Conservation (phyloP, 306 rosid genomes). For the Alnus glutinosa region DNA sequence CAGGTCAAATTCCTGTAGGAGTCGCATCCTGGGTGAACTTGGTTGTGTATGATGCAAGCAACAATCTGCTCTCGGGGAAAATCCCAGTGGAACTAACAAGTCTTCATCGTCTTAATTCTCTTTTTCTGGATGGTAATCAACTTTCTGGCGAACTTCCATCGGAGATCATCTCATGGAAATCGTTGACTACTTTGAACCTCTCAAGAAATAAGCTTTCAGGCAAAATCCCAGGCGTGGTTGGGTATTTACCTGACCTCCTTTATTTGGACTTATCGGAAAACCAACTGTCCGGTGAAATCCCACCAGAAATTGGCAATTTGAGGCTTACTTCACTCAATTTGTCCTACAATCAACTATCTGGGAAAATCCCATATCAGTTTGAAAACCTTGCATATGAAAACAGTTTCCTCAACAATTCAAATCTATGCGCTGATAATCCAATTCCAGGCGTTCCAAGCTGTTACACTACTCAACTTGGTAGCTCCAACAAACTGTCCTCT, state of each 20-base stretch:
- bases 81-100: too few species aligned
- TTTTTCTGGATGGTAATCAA: too few species aligned
- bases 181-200: too few species aligned
- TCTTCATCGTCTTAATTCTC: too few species aligned
- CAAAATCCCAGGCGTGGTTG: too few species aligned
- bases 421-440: conserved; percentile 48
- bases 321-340: conserved; percentile 67
- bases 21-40: too few species aligned
- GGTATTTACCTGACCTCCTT: conserved; percentile 19
- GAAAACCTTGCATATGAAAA: conserved; percentile 41
- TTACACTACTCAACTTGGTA: conserved; percentile 23
- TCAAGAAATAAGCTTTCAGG: too few species aligned
- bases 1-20: conserved; percentile 47
- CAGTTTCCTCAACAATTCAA: conserved; percentile 71
- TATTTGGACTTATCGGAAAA: conserved; percentile 77
- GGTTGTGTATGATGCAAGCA: too few species aligned
- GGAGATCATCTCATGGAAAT: too few species aligned
- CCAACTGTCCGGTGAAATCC: conserved; percentile 69
- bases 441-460: conserved; percentile 49
- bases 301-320: conserved; percentile 49
- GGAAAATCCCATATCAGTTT: conserved; percentile 64
- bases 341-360: conserved; percentile 75
- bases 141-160: too few species aligned
- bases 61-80: too few species aligned
- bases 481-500: conserved; percentile 40